A percentile compares a stretch with the other conserved stretches of the same genome.
Conservation (phyloP, 2,329 filamentous ascomycete species). For the Fusarium sp. region DNA sequence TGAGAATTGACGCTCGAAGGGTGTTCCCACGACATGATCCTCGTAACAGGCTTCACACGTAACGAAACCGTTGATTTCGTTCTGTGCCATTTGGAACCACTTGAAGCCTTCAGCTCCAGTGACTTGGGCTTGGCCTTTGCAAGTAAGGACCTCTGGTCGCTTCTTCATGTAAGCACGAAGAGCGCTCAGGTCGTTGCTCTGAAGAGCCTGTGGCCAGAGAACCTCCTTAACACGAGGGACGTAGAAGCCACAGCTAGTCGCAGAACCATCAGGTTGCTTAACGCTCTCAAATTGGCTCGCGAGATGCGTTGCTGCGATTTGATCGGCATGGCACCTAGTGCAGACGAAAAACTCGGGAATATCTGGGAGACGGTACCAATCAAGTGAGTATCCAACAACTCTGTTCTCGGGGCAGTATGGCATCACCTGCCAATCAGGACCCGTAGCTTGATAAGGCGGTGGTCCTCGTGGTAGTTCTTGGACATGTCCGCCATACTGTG, state of each 20-base stretch:
- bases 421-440: slow-evolving; percentile 36
- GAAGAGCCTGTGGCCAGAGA: slow-evolving; percentile 48
- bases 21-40: slow-evolving; percentile 43
- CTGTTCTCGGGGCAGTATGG: slow-evolving; percentile 45
- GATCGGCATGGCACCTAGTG: slow-evolving; percentile 53
- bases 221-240: slow-evolving; percentile 46
- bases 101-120: slow-evolving; percentile 40
- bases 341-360: slow-evolving; percentile 51
- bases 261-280: slow-evolving; percentile 40
- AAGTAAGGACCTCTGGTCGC: slow-evolving; percentile 41
- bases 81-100: slow-evolving; percentile 46
- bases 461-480: slow-evolving; percentile 15
- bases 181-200: slow-evolving; percentile 36
- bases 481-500: not conserved
- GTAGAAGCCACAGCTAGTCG: slow-evolving; percentile 47
- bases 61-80: slow-evolving; percentile 47
- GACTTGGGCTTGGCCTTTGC: slow-evolving; percentile 40
- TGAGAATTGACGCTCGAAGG: slow-evolving; percentile 46
- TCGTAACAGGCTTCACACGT: slow-evolving; percentile 53
- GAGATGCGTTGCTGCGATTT: slow-evolving; percentile 48
- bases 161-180: slow-evolving; percentile 44
- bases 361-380: slow-evolving; percentile 46
- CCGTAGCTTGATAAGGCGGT: slow-evolving; percentile 31
- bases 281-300: slow-evolving; percentile 43
- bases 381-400: slow-evolving; percentile 41